Conservation (phyloP, 2,329 filamentous ascomycete genomes). For the Emergomyces orientalis region DNA sequence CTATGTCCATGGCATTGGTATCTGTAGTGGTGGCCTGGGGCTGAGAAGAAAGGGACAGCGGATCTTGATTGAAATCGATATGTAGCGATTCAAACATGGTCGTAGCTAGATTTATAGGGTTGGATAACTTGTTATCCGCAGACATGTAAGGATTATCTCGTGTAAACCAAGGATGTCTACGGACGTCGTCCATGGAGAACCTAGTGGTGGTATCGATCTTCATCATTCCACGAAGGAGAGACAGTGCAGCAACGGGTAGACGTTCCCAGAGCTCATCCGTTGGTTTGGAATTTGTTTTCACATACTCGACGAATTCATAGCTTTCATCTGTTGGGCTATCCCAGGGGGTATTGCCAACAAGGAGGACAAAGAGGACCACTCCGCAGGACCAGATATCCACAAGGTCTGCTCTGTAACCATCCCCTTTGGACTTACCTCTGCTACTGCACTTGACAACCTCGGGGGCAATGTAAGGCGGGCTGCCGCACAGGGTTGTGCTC, state of each 20-base stretch:
- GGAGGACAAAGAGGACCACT: slow-evolving; percentile 89
- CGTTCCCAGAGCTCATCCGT: slow-evolving; percentile 77
- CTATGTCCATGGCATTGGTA: slow-evolving; percentile 60
- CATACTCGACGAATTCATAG: slow-evolving; percentile 86
- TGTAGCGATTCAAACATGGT: slow-evolving; percentile 85
- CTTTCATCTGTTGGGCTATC: slow-evolving; percentile 79
- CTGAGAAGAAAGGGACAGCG: slow-evolving; percentile 37
- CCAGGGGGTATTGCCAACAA: slow-evolving; percentile 97
- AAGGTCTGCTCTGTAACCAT: slow-evolving; percentile 55
- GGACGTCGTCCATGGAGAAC: slow-evolving; percentile 78
- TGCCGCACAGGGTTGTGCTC: slow-evolving; percentile 85
- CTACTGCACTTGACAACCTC: slow-evolving; percentile 60
- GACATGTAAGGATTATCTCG: slow-evolving; percentile 68
- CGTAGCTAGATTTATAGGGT: slow-evolving; percentile 79
- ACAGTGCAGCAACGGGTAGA: slow-evolving; percentile 63
- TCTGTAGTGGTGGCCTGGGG: slow-evolving; percentile 29
- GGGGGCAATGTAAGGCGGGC: slow-evolving; percentile 92
- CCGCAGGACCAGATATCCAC: slow-evolving; percentile 97
- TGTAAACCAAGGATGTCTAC: slow-evolving; percentile 91
- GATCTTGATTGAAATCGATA: slow-evolving; percentile 72
- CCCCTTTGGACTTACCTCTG: slow-evolving; percentile 40
- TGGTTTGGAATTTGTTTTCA: slow-evolving; percentile 67
- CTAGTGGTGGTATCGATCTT: slow-evolving; percentile 63
- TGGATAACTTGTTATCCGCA: slow-evolving; percentile 61
- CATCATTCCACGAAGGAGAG: slow-evolving; percentile 87